These are phyloP conservation scores for Pseudogymnoascus sp. DNA, from an alignment of 2,329 filamentous ascomycete species.

Conservation along the genomic window DNA sequence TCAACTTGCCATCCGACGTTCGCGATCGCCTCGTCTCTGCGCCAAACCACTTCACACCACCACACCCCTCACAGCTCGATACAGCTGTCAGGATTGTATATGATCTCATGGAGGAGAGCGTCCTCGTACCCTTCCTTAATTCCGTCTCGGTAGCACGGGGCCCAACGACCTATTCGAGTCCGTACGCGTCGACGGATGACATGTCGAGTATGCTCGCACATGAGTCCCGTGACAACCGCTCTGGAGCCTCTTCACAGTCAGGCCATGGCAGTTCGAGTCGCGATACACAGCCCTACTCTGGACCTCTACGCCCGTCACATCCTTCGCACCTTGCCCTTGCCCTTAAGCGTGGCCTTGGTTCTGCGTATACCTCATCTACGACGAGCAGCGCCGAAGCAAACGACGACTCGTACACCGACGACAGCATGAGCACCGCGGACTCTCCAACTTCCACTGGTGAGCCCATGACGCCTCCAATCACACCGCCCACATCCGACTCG, in stretches of 20 bases:
- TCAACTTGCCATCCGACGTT: slow-evolving; percentile 81
- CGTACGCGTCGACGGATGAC: slow-evolving; percentile 26
- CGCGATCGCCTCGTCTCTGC: slow-evolving; percentile 69
- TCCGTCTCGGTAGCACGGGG: slow-evolving; percentile 22
- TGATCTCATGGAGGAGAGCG: slow-evolving; percentile 95
- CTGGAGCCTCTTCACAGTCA: neutral
- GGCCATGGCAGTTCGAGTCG: neutral
- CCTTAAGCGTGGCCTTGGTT: neutral
- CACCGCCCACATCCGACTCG: neutral
- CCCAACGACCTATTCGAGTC: slow-evolving; percentile 18
- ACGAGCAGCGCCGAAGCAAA: neutral
- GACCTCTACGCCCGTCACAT: neutral
- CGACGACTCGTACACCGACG: neutral
- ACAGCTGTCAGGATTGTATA: slow-evolving; percentile 81
- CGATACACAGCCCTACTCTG: neutral
- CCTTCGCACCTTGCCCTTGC: neutral
- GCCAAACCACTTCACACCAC: slow-evolving; percentile 53
- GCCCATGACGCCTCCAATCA: slow-evolving; percentile 7
- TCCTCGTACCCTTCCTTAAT: slow-evolving; percentile 86
- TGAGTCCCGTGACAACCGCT: neutral
- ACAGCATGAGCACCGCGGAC: neutral
- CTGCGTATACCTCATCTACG: neutral
- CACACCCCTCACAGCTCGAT: slow-evolving; percentile 66
- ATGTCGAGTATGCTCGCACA: slow-evolving; percentile 17
- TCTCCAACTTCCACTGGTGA: neutral